A percentile compares a stretch with the other conserved stretches of the same genome.
phyloP scores from a whole-genome alignment of 2,329 filamentous ascomycete species.

The Penicillium sp. region DNA sequence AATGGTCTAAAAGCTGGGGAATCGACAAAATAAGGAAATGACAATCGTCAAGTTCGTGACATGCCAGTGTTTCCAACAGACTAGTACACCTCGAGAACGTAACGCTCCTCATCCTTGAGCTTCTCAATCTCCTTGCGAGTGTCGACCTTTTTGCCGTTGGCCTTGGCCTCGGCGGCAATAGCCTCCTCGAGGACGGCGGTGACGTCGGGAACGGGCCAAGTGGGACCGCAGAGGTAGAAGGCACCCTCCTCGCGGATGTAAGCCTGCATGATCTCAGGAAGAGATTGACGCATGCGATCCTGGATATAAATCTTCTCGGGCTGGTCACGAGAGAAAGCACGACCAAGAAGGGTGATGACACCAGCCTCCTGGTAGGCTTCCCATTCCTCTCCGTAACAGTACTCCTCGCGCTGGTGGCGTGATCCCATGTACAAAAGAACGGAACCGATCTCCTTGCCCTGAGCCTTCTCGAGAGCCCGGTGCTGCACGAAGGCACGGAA shows the following conservation, averaged over 20 bases:
- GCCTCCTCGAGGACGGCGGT: constrained; percentile 92
- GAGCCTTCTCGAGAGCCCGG: constrained; percentile 95
- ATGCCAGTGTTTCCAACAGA: constrained; percentile 3
- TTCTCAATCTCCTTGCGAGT: constrained; percentile 89
- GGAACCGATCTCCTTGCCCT: constrained; percentile 89
- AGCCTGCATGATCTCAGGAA: constrained; percentile 76
- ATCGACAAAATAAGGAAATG: constrained; percentile 18
- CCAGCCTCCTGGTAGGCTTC: constrained; percentile 95
- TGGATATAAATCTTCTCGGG: constrained; percentile 99
- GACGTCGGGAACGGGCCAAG: constrained; percentile 97
- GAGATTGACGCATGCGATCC: constrained; percentile 89
- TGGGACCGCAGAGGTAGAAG: constrained; percentile 97
- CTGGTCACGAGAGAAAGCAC: constrained; percentile 95
- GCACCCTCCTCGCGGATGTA: constrained; percentile 85
- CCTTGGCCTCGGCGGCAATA: constrained; percentile 71
- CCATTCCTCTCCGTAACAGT: constrained; percentile 98
- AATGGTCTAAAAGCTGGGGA: constrained; percentile 19
- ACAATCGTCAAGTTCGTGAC: constrained; percentile 17
- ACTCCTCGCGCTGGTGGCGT: constrained; percentile 96
- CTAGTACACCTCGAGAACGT: constrained; percentile 96
- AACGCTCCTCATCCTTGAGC: constrained; percentile 90
- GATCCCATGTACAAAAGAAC: constrained; percentile 96
- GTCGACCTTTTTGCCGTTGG: constrained; percentile 72
- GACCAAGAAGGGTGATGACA: constrained; percentile 88
- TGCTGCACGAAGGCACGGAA: constrained; percentile 99